Evolutionary conservation across 495 filamentous ascomycete genomes (phyloP), one percentile per base, ranked within the genome.

Genomic region (Tetracladium setigerum): DNA sequence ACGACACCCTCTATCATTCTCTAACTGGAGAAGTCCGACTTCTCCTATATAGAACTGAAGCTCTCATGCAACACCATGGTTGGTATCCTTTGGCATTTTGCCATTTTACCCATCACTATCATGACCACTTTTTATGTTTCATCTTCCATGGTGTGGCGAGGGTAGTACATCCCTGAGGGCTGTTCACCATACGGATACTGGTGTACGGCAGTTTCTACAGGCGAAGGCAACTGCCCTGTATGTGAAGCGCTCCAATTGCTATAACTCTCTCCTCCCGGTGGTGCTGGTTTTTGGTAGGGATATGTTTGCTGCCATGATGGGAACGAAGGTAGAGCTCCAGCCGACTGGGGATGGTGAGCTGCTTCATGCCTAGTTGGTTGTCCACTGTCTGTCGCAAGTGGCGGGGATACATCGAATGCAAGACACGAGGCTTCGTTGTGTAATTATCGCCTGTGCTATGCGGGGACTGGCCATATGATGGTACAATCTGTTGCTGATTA

Each of bases 351-450:
- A 32, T 55, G 56, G 2, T 41, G 42, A 18, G 36, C 22, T 16
- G 33, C 4, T 1, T 51, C 55, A 38, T 16, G 38, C 14, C 34
- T 19, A 3, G 45, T 46, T 30, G 40, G 39, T 15, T 47, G 39
- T 12, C 33, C 27, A 17, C 44, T 38, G 18, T 52, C 53, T 7
- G 49, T 53, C n/a, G 48, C 41, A 24, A 55, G 44, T 27, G 53
- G 50, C 2, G 56, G 56, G 56, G 53, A 41, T 56, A 59, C 53
- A 59, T 53, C 16, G 56, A 43, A 18, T 48, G 56, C 35, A 52
- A 19, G 2, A 41, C 30, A 13, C 56, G 52, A 13, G 52, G 49
- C 46, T 59, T 59, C 13, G 51, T 48, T 2, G 50, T 41, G 27
- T 50, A 59, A 27, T 54, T 47, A 10, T 54, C 55, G 10, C 33